These are phyloP conservation scores for Wallemia hederae DNA, from an alignment of 1,284 basidiomycete species.

Conservation along the genomic window DNA sequence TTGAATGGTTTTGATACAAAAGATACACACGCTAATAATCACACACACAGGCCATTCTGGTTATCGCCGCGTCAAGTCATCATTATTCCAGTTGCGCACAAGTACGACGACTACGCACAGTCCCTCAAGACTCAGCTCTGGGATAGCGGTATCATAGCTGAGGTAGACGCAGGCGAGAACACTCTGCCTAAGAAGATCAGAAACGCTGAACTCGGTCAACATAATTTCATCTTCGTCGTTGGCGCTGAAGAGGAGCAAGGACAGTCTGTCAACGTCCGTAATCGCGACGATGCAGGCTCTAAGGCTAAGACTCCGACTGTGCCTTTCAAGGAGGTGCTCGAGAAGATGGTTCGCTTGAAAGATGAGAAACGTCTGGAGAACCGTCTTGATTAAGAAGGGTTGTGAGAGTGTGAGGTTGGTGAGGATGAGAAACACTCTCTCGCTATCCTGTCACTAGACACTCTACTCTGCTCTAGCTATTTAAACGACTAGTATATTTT, in stretches of 20 bases:
- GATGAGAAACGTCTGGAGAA: constrained; percentile 29
- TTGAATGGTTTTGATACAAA: background rate
- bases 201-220: constrained; percentile 70
- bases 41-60: constrained; percentile 81
- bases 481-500: background rate
- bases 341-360: constrained; percentile 37
- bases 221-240: constrained; percentile 93
- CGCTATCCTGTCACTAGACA: too few relatives aligned
- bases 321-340: constrained; percentile 30
- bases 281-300: constrained; percentile 66
- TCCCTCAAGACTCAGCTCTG: constrained; percentile 41
- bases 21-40: background rate
- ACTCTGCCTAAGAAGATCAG: constrained; percentile 91
- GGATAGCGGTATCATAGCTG: constrained; percentile 48
- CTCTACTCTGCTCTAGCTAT: too few relatives aligned
- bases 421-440: too few relatives aligned
- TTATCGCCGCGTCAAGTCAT: constrained; percentile 76
- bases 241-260: constrained; percentile 69
- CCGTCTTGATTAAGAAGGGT: constrained; percentile 10
- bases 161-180: constrained; percentile 73
- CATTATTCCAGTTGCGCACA: constrained; percentile 70
- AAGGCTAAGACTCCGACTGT: constrained; percentile 41
- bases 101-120: constrained; percentile 65
- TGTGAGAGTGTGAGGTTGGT: too few relatives aligned
- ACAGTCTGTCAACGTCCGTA: constrained; percentile 73